A percentile compares a stretch with the other conserved stretches of the same genome.
phyloP scores from a whole-genome alignment of 2,329 filamentous ascomycete species.

The Aspergillus pseudoterreus region DNA sequence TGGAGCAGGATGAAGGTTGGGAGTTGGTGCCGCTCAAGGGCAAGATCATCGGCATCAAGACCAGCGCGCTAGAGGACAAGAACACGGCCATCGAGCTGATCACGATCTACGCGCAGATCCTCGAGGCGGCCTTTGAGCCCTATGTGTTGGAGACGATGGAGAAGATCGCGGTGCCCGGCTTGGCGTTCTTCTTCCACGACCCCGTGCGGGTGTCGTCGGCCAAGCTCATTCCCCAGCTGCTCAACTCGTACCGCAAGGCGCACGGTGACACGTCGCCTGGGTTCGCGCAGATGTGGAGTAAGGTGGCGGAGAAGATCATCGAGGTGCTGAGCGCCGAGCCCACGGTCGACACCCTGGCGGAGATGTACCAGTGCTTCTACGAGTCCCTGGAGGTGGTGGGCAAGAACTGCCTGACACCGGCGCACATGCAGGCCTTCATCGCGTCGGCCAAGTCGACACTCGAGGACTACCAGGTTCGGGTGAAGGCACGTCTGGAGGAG shows the following conservation, averaged over 20 bases:
- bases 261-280: constrained; percentile 78
- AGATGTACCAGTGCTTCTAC: constrained; percentile 99
- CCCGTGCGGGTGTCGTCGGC: constrained; percentile 92
- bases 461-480: constrained; percentile 87
- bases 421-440: constrained; percentile 85
- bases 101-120: constrained; percentile 91
- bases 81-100: constrained; percentile 99
- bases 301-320: constrained; percentile 82
- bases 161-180: constrained; percentile 87
- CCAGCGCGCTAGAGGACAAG: constrained; percentile 94
- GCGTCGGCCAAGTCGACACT: constrained; percentile 79
- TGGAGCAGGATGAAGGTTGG: constrained; percentile 95
- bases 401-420: constrained; percentile 70
- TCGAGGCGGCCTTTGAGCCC: constrained; percentile 88
- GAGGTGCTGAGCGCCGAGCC: constrained; percentile 93
- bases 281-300: constrained; percentile 77
- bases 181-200: constrained; percentile 99
- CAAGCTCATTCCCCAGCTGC: constrained; percentile 86
- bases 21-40: constrained; percentile 95
- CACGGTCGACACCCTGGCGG: constrained; percentile 90
- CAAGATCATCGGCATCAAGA: constrained; percentile 97
- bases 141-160: constrained; percentile 94
- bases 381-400: constrained; percentile 94
- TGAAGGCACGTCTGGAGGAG: constrained; percentile 78
- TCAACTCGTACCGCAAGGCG: constrained; percentile 90